Evolutionary conservation across 2,329 filamentous ascomycete species (phyloP), one percentile per base, ranked within the genome.

Genomic region (Exophiala viscosa): DNA sequence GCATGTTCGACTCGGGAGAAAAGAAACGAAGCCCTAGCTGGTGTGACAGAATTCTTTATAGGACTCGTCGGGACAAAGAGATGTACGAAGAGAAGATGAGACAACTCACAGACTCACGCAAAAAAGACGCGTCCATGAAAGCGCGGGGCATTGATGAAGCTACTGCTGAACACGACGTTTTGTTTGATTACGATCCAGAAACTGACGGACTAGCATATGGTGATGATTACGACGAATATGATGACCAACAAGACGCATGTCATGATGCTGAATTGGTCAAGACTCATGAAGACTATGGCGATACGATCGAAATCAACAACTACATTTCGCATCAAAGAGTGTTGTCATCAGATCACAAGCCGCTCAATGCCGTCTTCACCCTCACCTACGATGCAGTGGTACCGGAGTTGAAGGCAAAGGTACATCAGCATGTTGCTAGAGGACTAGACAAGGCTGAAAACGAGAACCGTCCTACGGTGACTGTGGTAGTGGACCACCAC

Each of bases 331-430:
- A 97, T 64, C 93, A 97, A 68, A 81, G 87, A 14, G 85, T 99
- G 18, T 81, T 88, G 13, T 96, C 92, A 0, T 97, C 92, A 0
- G 93, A 99, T 63, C 93, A 99, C 70, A 99, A 99, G 67, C 95
- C 93, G 0, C 73, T 99, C 1, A 82, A 85, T 53, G 89, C 90
- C 1, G 75, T 91, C 1, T 97, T 97, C 65, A 86, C 82, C 0
- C 71, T 99, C 6, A 85, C 87, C 40, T 96, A 93, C 65, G 88
- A 96, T 57, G 87, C 88, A 0, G 88, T 96, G 1, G 84, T 95
- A 0, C 87, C 90, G 0, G 85, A 92, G 23, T 73, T 96, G 20
- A 96, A 95, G 67, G 83, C 89, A 1, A 86, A 83, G 57, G 77
- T 97, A 0, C 87, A 96, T 57, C 83, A 88, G 51, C 90, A 97